Percentiles rank a stretch among this genome's conserved stretches.
These are phyloP conservation scores for Solanum chacoense DNA, from an alignment of 305 asterid species.

Conservation along the genomic window DNA sequence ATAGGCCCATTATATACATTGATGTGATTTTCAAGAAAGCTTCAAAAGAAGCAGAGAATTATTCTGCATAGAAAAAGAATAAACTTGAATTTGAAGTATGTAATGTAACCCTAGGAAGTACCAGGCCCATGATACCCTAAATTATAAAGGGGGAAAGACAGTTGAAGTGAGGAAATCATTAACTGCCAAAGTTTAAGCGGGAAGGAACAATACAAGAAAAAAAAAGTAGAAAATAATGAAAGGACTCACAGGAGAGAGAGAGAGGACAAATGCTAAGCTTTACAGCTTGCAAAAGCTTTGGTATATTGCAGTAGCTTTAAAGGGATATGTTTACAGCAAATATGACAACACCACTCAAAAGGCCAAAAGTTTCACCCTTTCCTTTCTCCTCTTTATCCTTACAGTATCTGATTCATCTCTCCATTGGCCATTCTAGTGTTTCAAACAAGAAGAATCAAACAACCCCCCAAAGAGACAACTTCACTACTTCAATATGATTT, in stretches of 20 bases:
- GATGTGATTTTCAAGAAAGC: not conserved
- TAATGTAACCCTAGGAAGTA: not conserved
- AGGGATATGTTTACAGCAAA: conserved; percentile 3
- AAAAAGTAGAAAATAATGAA: not conserved
- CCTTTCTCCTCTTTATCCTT: not conserved
- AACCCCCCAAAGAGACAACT: not conserved
- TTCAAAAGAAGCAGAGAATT: not conserved
- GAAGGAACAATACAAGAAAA: not conserved
- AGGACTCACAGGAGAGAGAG: too few relatives aligned
- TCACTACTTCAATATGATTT: not conserved
- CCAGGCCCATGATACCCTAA: not conserved
- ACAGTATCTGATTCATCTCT: conserved; percentile 2
- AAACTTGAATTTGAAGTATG: not conserved
- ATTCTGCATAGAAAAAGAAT: not conserved
- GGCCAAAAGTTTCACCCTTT: not conserved
- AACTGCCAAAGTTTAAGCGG: conserved; percentile 1
- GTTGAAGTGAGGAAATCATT: not conserved
- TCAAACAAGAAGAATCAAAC: not conserved
- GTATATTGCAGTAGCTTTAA: conserved; percentile 10
- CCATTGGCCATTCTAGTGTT: not conserved
- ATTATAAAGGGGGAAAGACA: not conserved
- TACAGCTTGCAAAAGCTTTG: conserved; percentile 8
- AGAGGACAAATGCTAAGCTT: conserved; percentile 1
- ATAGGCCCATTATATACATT: not conserved
- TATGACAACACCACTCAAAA: not conserved